Evolutionary conservation across 1,284 basidiomycete genomes (phyloP).

Genomic region (Trichosporon sp.): DNA sequence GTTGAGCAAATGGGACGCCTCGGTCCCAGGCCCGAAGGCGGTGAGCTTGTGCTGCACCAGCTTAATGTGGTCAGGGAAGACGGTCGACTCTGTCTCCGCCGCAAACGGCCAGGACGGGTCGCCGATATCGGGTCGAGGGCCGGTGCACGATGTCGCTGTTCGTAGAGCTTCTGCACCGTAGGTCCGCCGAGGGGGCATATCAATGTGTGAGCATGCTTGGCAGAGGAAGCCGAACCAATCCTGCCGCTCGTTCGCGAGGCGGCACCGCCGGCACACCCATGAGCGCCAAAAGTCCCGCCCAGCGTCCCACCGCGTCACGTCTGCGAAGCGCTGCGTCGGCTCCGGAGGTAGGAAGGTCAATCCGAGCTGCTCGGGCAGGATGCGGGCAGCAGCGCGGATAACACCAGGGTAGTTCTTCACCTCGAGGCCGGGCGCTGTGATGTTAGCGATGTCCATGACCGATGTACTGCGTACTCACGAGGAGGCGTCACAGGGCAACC

Average conservation of each 20-base stretch:
- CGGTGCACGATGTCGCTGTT: slow-evolving; percentile 24
- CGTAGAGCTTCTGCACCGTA: slow-evolving; percentile 26
- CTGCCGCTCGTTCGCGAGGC: slow-evolving; percentile 33
- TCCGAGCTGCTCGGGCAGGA: slow-evolving; percentile 23
- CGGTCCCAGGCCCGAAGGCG: slow-evolving; percentile 17
- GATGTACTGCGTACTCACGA: not conserved
- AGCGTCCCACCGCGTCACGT: slow-evolving; percentile 16
- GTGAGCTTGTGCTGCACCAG: slow-evolving; percentile 27
- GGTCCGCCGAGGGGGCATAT: slow-evolving; percentile 16
- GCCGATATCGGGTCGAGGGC: slow-evolving; percentile 31
- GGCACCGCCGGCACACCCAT: slow-evolving; percentile 38
- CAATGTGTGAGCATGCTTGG: slow-evolving; percentile 27
- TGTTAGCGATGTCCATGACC: not conserved
- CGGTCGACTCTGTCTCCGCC: slow-evolving; percentile 16
- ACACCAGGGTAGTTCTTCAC: not conserved
- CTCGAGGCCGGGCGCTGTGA: not conserved
- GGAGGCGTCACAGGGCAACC: not conserved
- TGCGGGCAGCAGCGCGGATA: slow-evolving; percentile 12
- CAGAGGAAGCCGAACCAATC: slow-evolving; percentile 40
- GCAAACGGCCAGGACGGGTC: slow-evolving; percentile 20
- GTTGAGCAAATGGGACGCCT: slow-evolving; percentile 28
- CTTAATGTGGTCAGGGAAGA: slow-evolving; percentile 37
- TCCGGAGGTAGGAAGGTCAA: slow-evolving; percentile 23
- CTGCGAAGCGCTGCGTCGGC: slow-evolving; percentile 7
- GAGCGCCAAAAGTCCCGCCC: slow-evolving; percentile 35